A percentile compares a stretch with the other conserved stretches of the same genome.
Conservation (phyloP, 2,329 filamentous ascomycete genomes). For the Leptodontidium sp. region DNA sequence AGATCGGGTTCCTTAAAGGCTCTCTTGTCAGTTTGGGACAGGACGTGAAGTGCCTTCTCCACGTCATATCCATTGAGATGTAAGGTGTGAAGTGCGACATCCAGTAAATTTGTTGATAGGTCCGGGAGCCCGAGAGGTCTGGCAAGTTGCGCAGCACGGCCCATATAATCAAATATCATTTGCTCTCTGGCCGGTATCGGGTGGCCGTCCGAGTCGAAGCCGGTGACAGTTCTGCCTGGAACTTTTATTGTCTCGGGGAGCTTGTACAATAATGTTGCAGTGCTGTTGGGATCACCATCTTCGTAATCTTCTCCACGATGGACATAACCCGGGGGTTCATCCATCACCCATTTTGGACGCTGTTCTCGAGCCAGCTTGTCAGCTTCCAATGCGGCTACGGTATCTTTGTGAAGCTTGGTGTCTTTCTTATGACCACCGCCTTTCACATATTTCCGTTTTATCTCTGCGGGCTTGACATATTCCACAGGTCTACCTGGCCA, state of each 20-base stretch:
- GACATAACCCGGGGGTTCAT: constrained; percentile 87
- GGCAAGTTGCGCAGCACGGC: constrained; percentile 59
- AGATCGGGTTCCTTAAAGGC: constrained; percentile 87
- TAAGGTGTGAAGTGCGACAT: constrained; percentile 80
- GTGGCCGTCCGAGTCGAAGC: constrained; percentile 42
- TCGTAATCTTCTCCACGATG: constrained; percentile 79
- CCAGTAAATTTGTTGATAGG: constrained; percentile 85
- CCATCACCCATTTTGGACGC: constrained; percentile 91
- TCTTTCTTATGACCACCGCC: constrained; percentile 74
- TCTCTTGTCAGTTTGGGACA: constrained; percentile 72
- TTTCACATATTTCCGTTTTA: constrained; percentile 78
- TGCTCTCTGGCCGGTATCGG: constrained; percentile 49
- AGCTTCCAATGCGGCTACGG: constrained; percentile 78
- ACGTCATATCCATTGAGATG: constrained; percentile 76
- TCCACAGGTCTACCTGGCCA: constrained; percentile 92
- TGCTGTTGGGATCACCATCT: constrained; percentile 76
- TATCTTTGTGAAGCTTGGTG: constrained; percentile 80
- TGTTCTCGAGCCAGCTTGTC: constrained; percentile 82
- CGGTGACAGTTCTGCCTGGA: constrained; percentile 48
- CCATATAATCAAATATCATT: constrained; percentile 80
- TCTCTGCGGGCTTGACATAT: constrained; percentile 86
- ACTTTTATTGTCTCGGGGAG: constrained; percentile 65
- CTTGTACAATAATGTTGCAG: constrained; percentile 80
- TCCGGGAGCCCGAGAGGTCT: constrained; percentile 73
- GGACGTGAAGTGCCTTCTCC: constrained; percentile 72